A percentile compares a stretch with the other conserved stretches of the same genome.
These are phyloP conservation scores for Neopestalotiopsis sp. DNA, from an alignment of 2,329 filamentous ascomycete species.

Conservation along the genomic window DNA sequence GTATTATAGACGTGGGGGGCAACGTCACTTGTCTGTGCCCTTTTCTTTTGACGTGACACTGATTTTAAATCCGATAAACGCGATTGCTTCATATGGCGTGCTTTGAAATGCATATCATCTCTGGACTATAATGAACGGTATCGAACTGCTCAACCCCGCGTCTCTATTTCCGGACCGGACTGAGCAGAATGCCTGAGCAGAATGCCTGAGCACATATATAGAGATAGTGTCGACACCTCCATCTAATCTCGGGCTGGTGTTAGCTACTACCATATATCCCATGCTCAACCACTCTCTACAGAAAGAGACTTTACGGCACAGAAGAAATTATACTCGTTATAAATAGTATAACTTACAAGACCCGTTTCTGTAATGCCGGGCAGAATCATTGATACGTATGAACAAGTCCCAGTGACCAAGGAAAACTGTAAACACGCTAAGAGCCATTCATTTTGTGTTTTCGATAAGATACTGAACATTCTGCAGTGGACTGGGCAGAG, in stretches of 20 bases:
- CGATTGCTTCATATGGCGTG: neutral
- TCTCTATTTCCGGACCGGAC: neutral
- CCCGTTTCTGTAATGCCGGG: slow-evolving; percentile 28
- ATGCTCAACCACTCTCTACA: too few relatives aligned
- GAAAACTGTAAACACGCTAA: slow-evolving; percentile 26
- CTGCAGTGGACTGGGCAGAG: slow-evolving; percentile 34
- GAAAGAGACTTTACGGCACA: too few relatives aligned
- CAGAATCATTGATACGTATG: slow-evolving; percentile 31
- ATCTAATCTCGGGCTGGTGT: too few relatives aligned
- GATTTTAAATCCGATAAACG: neutral
- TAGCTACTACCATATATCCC: too few relatives aligned
- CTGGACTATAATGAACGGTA: neutral
- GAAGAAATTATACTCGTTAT: neutral
- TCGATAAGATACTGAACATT: neutral
- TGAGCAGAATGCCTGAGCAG: slow-evolving; percentile 5
- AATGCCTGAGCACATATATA: slow-evolving; percentile 16
- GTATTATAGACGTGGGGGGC: neutral
- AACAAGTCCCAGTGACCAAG: slow-evolving; percentile 35
- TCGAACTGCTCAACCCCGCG: slow-evolving; percentile 6
- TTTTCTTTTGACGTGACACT: neutral
- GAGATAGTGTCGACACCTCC: neutral
- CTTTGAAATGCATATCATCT: neutral
- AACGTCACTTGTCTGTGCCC: neutral
- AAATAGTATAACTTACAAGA: neutral
- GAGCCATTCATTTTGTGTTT: too few relatives aligned